phyloP scores from a whole-genome alignment of 73 alveolate genomes.

The Paramecium tetraurelia region DNA sequence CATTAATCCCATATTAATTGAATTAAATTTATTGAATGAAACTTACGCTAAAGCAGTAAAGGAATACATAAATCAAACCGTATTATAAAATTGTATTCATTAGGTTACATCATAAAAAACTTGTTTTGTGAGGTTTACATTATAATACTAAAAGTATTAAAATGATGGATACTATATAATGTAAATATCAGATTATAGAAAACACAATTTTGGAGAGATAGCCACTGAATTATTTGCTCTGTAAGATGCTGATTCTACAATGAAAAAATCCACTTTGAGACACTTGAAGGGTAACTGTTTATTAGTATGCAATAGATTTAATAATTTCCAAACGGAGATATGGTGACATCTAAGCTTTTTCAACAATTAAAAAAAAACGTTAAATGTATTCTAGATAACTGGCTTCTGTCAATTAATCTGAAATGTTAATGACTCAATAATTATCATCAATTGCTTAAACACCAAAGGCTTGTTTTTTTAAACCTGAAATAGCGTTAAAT shows the following conservation, averaged over 20 bases:
- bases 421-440: background rate
- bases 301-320: background rate
- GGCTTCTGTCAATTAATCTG: background rate
- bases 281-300: background rate
- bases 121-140: background rate
- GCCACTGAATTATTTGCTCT: background rate
- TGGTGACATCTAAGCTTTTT: background rate
- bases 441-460: background rate
- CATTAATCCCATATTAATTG: background rate
- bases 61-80: background rate
- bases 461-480: background rate
- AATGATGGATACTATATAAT: background rate
- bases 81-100: background rate
- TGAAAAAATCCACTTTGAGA: background rate
- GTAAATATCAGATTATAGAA: background rate
- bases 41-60: background rate
- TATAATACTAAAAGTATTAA: background rate
- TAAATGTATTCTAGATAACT: background rate
- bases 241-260: background rate
- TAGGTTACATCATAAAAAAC: background rate
- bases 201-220: background rate
- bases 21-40: background rate
- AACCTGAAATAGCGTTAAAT: background rate
- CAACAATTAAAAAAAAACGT: background rate
- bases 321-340: background rate